Percentiles rank a stretch among this genome's conserved stretches.
Conservation (phyloP, 306 rosid genomes). For the Trifolium fragiferum region DNA sequence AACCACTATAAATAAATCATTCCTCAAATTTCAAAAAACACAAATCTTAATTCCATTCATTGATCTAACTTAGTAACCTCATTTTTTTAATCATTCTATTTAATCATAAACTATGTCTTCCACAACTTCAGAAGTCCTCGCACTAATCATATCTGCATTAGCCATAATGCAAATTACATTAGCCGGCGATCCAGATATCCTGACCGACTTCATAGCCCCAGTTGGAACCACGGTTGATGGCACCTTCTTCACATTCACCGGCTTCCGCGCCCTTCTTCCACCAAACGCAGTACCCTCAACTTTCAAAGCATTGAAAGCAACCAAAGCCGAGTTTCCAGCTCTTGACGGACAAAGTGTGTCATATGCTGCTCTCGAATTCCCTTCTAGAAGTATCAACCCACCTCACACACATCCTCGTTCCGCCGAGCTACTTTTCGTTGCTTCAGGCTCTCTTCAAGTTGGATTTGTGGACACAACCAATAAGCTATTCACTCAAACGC, state of each 20-base stretch:
- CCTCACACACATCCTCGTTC: slow-evolving; percentile 64
- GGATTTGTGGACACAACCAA: slow-evolving; percentile 61
- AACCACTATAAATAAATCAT: slow-evolving; percentile 13
- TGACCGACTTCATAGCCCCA: slow-evolving; percentile 46
- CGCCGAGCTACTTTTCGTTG: slow-evolving; percentile 52
- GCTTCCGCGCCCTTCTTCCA: slow-evolving; percentile 35
- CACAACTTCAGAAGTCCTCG: slow-evolving; percentile 19
- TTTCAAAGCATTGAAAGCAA: slow-evolving; percentile 51
- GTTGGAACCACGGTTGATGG: slow-evolving; percentile 26
- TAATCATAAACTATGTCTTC: background rate
- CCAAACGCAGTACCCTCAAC: background rate
- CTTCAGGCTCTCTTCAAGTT: slow-evolving; percentile 49
- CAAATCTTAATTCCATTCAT: background rate
- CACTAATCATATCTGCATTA: slow-evolving; percentile 32
- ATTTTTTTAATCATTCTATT: background rate
- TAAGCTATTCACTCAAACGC: slow-evolving; percentile 51
- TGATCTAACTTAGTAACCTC: background rate
- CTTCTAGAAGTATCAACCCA: slow-evolving; percentile 44
- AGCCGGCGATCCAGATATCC: slow-evolving; percentile 57
- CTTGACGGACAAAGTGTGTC: slow-evolving; percentile 66
- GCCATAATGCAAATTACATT: slow-evolving; percentile 36
- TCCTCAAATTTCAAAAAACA: background rate
- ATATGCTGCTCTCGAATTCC: slow-evolving; percentile 52
- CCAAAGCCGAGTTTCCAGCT: slow-evolving; percentile 51
- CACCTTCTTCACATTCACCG: slow-evolving; percentile 61